Evolutionary conservation across 139 green algal species (phyloP).

Genomic region (Chlorella sp.): DNA sequence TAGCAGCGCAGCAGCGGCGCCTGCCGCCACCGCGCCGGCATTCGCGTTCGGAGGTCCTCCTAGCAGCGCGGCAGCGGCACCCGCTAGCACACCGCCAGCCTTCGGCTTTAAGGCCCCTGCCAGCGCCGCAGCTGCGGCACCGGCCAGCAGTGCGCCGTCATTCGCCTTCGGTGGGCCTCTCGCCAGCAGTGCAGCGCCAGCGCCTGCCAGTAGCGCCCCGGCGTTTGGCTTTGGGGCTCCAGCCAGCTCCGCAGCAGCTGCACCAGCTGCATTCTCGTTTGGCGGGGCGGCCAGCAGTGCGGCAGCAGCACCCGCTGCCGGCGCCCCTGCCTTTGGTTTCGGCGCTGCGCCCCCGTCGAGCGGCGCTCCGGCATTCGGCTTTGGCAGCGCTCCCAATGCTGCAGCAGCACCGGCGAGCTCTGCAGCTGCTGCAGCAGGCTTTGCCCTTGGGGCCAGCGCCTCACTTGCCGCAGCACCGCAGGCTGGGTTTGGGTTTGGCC

Average conservation of each 20-base stretch:
- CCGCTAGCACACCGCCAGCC: not conserved
- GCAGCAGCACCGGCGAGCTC: not conserved
- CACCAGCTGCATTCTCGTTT: not conserved
- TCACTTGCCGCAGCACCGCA: not conserved
- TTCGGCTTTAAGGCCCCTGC: not conserved
- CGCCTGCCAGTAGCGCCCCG: not conserved
- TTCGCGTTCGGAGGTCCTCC: not conserved
- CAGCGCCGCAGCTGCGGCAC: not conserved
- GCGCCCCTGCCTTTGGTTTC: not conserved
- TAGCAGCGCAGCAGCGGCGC: not conserved
- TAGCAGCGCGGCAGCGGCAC: not conserved
- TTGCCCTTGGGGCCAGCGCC: constrained; percentile 12
- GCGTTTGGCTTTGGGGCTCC: not conserved
- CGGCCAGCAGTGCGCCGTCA: not conserved
- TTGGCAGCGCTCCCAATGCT: not conserved
- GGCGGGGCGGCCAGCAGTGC: not conserved
- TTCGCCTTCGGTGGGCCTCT: not conserved
- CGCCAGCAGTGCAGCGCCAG: not conserved
- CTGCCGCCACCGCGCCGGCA: not conserved
- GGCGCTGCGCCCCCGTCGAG: not conserved
- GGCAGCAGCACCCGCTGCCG: not conserved
- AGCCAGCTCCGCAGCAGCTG: not conserved
- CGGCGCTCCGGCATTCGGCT: not conserved
- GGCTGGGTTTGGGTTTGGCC: constrained; percentile 9
- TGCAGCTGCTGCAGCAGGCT: not conserved